Conservation (phyloP, 148 eudicot species). For the Rhododendron ferrugineum region DNA sequence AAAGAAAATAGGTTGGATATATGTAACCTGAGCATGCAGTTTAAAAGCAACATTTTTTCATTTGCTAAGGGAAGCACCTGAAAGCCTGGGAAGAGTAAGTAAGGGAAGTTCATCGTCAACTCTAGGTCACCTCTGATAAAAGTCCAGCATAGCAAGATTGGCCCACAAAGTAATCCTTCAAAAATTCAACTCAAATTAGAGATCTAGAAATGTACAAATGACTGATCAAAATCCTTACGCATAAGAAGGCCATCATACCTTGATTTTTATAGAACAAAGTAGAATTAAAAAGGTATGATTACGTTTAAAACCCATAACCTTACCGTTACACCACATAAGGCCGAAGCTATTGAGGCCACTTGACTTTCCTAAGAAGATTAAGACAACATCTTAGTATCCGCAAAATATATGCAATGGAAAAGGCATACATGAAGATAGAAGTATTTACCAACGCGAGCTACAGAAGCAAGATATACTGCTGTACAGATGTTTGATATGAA, state of each 20-base stretch:
- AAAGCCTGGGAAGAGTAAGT: conserved; percentile 39
- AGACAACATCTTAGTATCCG: not conserved
- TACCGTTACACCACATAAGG: conserved; percentile 63
- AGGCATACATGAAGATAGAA: not conserved
- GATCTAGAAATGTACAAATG: not conserved
- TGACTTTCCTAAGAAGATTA: conserved; percentile 37
- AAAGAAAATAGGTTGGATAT: not conserved
- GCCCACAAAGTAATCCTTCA: conserved; percentile 50
- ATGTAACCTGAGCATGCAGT: not conserved
- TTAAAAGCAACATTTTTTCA: not conserved
- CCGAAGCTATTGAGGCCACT: conserved; percentile 56
- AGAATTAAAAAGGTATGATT: not conserved
- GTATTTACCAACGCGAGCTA: conserved; percentile 50
- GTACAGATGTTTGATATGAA: conserved; percentile 45
- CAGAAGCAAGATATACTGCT: conserved; percentile 54
- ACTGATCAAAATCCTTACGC: not conserved
- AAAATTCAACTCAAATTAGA: not conserved
- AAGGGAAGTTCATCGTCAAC: conserved; percentile 31
- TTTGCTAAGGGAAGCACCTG: conserved; percentile 26
- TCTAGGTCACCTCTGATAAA: conserved; percentile 39
- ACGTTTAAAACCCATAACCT: not conserved
- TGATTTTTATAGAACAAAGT: not conserved
- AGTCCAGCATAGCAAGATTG: conserved; percentile 46
- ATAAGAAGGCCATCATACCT: not conserved
- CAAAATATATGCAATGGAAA: conserved; percentile 1